Base-by-base conservation (phyloP, 352 stramenopile genomes). In the Synura sp. region DNA sequence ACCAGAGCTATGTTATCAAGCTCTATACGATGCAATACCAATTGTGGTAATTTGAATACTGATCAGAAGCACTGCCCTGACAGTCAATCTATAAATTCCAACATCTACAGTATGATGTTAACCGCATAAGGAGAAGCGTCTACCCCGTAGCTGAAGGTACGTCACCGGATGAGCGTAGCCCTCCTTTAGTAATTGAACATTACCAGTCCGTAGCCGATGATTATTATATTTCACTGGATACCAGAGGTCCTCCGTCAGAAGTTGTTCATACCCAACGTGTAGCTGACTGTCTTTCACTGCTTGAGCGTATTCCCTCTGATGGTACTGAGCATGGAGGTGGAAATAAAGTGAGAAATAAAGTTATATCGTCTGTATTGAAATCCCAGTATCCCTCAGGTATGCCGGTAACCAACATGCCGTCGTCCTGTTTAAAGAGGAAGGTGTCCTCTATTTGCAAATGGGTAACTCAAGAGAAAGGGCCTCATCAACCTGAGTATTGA, bases 91-190 rank as follows among this genome's bases (percentile, higher is more conserved):
- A 71, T 71, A 71, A 41, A 71, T 71, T 71, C 57, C 57, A 71
- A 71, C 38, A 71, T 71, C 25, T 71, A 71, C 57, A 71, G 57
- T 71, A 71, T 71, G 57, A 71, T 71, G 57, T 71, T 71, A 71
- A 71, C 57, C 57, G 57, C 57, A 71, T 31, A 71, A 71, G 57
- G 57, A 71, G 57, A 71, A 71, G 57, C 57, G 57, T 41, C 57
- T 71, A 71, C 57, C 57, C 57, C 57, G 57, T 71, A 71, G 57
- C 57, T 71, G 57, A 71, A 71, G 57, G 57, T 71, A 71, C 57
- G 25, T 71, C 57, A 71, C 57, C 57, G 57, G 57, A 71, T 41
- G 57, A 71, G 57, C 49, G 57, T 71, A 71, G 57, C 57, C 57
- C 57, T 71, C 57, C 57, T 71, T 71, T 71, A 71, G 57, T 22